Percentiles rank a stretch among this genome's conserved stretches.
Conservation (phyloP, 805 yeast genomes). For the Candida endomychidarum region DNA sequence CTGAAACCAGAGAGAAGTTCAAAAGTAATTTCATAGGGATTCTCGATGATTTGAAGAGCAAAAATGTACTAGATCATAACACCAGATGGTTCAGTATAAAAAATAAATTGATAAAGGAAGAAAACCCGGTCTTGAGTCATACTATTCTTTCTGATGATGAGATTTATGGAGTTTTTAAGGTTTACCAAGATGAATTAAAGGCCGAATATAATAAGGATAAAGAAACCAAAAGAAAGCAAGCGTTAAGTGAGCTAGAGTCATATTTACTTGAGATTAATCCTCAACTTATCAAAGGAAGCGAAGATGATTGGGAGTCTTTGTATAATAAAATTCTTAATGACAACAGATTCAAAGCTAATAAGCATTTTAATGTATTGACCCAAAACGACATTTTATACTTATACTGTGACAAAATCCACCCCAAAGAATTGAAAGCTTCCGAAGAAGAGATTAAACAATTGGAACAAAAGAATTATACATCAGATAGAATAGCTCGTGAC, state of each 20-base stretch:
- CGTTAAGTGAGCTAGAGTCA: slow-evolving; percentile 51
- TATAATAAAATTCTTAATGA: slow-evolving; percentile 40
- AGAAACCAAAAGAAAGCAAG: slow-evolving; percentile 40
- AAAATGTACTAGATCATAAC: slow-evolving; percentile 46
- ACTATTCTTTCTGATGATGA: slow-evolving; percentile 58
- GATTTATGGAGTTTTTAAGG: slow-evolving; percentile 53
- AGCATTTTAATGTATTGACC: slow-evolving; percentile 50
- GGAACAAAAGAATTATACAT: slow-evolving; percentile 45
- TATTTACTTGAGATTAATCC: slow-evolving; percentile 45
- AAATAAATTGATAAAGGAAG: slow-evolving; percentile 51
- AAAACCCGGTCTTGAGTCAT: slow-evolving; percentile 63
- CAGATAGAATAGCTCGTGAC: slow-evolving; percentile 67
- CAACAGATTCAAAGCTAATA: slow-evolving; percentile 56
- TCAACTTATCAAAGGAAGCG: slow-evolving; percentile 23
- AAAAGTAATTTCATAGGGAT: slow-evolving; percentile 52
- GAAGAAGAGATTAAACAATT: slow-evolving; percentile 21
- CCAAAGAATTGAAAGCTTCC: slow-evolving; percentile 22
- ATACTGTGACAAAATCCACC: slow-evolving; percentile 43
- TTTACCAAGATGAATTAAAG: slow-evolving; percentile 46
- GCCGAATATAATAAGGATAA: slow-evolving; percentile 24
- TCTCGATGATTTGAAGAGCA: slow-evolving; percentile 33
- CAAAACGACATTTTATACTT: slow-evolving; percentile 60
- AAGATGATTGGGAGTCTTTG: slow-evolving; percentile 39
- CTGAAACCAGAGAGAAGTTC: slow-evolving; percentile 54
- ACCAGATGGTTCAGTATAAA: slow-evolving; percentile 67